Conservation (phyloP, 2,329 filamentous ascomycete genomes). For the Dactylellina drechsleri region DNA sequence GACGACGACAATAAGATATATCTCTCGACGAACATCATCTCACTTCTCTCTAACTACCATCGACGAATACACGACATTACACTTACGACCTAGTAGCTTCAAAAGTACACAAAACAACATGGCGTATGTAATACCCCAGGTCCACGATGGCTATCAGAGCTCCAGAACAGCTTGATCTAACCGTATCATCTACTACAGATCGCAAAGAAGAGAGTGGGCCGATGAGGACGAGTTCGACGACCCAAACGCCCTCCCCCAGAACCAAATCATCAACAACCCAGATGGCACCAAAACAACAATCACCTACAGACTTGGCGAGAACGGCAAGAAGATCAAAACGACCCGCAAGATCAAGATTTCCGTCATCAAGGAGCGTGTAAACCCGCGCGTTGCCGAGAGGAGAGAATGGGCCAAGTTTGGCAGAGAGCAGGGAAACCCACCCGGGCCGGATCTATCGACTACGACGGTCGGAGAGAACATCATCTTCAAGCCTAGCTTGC, state of each 20-base stretch:
- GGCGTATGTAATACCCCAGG: slow-evolving; percentile 29
- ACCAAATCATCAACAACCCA: slow-evolving; percentile 93
- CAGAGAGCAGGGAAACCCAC: slow-evolving; percentile 81
- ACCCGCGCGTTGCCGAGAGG: slow-evolving; percentile 94
- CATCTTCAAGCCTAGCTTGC: slow-evolving; percentile 89
- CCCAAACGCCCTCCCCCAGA: slow-evolving; percentile 83
- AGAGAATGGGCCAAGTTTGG: slow-evolving; percentile 95
- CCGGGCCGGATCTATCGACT: slow-evolving; percentile 86
- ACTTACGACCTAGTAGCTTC: background rate
- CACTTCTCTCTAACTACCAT: background rate
- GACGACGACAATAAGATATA: slow-evolving; percentile 19
- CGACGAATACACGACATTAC: background rate
- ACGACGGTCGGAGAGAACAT: slow-evolving; percentile 98
- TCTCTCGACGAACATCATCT: slow-evolving; percentile 2
- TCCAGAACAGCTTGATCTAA: slow-evolving; percentile 42
- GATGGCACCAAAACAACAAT: slow-evolving; percentile 97
- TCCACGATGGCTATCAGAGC: slow-evolving; percentile 4
- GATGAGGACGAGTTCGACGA: slow-evolving; percentile 89
- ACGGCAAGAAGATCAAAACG: slow-evolving; percentile 95
- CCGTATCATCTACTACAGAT: slow-evolving; percentile 9
- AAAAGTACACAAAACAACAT: slow-evolving; percentile 18
- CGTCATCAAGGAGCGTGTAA: slow-evolving; percentile 90
- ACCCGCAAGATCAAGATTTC: slow-evolving; percentile 94
- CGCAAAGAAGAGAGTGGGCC: slow-evolving; percentile 77
- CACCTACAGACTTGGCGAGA: slow-evolving; percentile 88